Evolutionary conservation across 306 rosid species (phyloP), one percentile per base, ranked within the genome.

Genomic region (Delonix regia): DNA sequence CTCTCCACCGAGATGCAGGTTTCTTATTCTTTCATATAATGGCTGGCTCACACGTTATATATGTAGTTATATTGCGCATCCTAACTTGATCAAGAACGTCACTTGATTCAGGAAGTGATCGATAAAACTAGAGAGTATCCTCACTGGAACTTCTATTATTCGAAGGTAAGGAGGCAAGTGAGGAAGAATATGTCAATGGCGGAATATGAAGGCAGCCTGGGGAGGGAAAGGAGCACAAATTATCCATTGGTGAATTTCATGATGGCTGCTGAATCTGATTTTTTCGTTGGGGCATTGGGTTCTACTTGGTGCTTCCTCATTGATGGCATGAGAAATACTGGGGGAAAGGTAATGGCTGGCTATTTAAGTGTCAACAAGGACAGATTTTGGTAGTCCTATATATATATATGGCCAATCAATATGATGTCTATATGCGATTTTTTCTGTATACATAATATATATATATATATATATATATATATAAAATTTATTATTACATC

Each of bases 251-350:
- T 86, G 15, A 88, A 93, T 81, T 90, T 93, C 85, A 81, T 90
- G 80, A 89, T 93, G 90, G 97, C 94, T 38, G 56, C 86, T 0
- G 93, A 89, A 16, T 91, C 98, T 13, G 97, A 93, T 70, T 91
- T 89, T 71, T 93, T 88, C 41, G 76, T 91, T 64, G 97, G 94
- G 69, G 98, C 94, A 2, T 67, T 91, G 91, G 98, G 94, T 47
- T 93, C 98, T 0, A 85, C 93, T 10, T 89, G 98, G 98, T 91
- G 92, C 74, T 91, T 74, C 33, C 93, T 93, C 9, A 88, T 89
- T 41, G 98, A 93, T 71, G 98, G 94, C 60, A 93, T 93, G 97
- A 91, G 98, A 79, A 93, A 91, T 41, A 91, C 94, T 1, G 97
- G 90, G 7, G 97, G 94, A 0, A 91, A 89, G 72, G 92, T 91